phyloP scores from a whole-genome alignment of 2,329 filamentous ascomycete genomes.

The Rhynchosporium secalis region DNA sequence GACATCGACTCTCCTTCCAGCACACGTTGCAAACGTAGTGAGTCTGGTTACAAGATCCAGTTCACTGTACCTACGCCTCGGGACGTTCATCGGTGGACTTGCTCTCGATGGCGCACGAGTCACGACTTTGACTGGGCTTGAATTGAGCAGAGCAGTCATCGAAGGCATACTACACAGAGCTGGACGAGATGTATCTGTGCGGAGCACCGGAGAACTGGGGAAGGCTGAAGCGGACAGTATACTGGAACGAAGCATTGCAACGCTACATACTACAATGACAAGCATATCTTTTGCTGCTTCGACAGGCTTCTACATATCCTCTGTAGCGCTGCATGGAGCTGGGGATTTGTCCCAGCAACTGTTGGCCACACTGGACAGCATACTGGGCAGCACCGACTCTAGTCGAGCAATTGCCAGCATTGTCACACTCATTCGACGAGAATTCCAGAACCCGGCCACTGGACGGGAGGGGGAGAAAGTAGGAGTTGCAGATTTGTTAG shows the following conservation, averaged over 20 bases:
- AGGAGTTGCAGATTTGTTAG: slow-evolving; percentile 59
- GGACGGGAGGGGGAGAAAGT: slow-evolving; percentile 60
- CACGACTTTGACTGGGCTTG: slow-evolving; percentile 43
- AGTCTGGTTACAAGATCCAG: slow-evolving; percentile 62
- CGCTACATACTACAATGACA: slow-evolving; percentile 57
- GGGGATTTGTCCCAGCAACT: slow-evolving; percentile 59
- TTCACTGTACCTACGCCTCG: slow-evolving; percentile 48
- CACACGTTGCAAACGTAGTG: slow-evolving; percentile 57
- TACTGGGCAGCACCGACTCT: slow-evolving; percentile 69
- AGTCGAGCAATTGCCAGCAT: slow-evolving; percentile 68
- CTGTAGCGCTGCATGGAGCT: slow-evolving; percentile 53
- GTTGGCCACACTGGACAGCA: slow-evolving; percentile 60
- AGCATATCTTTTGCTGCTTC: slow-evolving; percentile 62
- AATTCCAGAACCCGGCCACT: slow-evolving; percentile 64
- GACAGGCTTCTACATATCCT: slow-evolving; percentile 59
- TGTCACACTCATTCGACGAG: slow-evolving; percentile 61
- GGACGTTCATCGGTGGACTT: slow-evolving; percentile 42
- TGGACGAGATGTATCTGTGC: slow-evolving; percentile 40
- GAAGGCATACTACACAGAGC: slow-evolving; percentile 42
- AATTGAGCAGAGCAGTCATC: slow-evolving; percentile 42
- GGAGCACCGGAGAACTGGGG: slow-evolving; percentile 45
- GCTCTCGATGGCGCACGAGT: slow-evolving; percentile 42
- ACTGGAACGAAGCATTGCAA: slow-evolving; percentile 56
- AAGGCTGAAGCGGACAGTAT: slow-evolving; percentile 56
- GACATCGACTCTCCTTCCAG: slow-evolving; percentile 54